Conservation (phyloP, 148 eudicot species). For the Cornus florida region DNA sequence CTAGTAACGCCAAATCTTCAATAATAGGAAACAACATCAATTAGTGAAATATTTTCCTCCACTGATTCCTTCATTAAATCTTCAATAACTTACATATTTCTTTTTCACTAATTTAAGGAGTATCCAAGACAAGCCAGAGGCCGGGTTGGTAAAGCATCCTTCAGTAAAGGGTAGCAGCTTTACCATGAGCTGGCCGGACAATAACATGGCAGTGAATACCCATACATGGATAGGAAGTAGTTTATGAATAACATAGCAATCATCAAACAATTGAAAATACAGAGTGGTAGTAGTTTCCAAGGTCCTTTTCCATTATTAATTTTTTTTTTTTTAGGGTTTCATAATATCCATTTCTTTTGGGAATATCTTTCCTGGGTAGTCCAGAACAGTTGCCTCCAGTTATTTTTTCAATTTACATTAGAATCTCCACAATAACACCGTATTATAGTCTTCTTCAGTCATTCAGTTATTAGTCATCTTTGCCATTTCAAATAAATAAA, state of each 20-base stretch:
- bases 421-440: background rate
- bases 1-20: too few relatives aligned
- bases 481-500: background rate
- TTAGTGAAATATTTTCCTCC: too few relatives aligned
- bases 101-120: background rate
- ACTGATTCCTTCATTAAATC: too few relatives aligned
- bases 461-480: background rate
- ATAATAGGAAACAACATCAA: too few relatives aligned
- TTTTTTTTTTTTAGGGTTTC: too few relatives aligned
- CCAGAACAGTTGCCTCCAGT: background rate
- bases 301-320: too few relatives aligned
- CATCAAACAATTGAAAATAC: background rate
- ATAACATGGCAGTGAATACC: background rate
- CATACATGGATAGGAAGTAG: background rate
- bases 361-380: background rate
- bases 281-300: too few relatives aligned
- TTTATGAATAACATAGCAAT: background rate
- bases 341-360: background rate
- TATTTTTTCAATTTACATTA: background rate
- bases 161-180: too few relatives aligned
- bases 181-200: too few relatives aligned
- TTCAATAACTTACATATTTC: background rate
- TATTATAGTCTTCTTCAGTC: background rate
- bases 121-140: background rate
- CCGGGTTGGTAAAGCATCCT: background rate